A percentile compares a stretch with the other conserved stretches of the same genome.
Conservation (phyloP, 345 rosid species). For the Capsella bursapastoris region DNA sequence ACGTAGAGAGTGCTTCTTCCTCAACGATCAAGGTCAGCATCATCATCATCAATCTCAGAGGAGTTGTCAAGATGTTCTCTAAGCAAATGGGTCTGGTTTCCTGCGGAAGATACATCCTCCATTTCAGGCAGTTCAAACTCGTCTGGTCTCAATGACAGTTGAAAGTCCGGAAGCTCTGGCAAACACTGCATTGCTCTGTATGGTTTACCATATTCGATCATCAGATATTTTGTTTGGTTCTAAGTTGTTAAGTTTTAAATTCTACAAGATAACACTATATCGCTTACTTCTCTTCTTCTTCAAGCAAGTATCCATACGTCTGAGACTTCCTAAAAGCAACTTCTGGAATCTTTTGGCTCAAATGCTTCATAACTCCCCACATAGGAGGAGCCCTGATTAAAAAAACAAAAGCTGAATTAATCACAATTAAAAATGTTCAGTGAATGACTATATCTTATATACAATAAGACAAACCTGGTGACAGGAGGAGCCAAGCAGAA, state of each 20-base stretch:
- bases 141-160: conserved; percentile 79
- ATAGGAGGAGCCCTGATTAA: conserved; percentile 69
- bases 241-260: not conserved
- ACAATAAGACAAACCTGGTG: conserved; percentile 58
- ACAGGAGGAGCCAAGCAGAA: conserved; percentile 81
- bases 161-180: conserved; percentile 91
- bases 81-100: conserved; percentile 54
- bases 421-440: not conserved
- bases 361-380: conserved; percentile 88
- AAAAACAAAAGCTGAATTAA: not conserved
- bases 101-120: conserved; percentile 58
- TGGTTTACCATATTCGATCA: conserved; percentile 6
- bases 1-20: conserved; percentile 12
- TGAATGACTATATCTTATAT: not conserved
- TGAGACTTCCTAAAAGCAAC: conserved; percentile 85
- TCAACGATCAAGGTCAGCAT: conserved; percentile 50
- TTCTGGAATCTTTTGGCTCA: conserved; percentile 89
- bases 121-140: conserved; percentile 69
- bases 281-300: conserved; percentile 90
- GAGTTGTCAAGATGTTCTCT: conserved; percentile 67
- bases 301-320: conserved; percentile 79
- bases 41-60: conserved; percentile 42
- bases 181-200: conserved; percentile 72
- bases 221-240: conserved; percentile 1
- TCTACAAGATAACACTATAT: conserved; percentile 2